Evolutionary conservation across 352 stramenopile species (phyloP).

Genomic region (Pythium sp.): DNA sequence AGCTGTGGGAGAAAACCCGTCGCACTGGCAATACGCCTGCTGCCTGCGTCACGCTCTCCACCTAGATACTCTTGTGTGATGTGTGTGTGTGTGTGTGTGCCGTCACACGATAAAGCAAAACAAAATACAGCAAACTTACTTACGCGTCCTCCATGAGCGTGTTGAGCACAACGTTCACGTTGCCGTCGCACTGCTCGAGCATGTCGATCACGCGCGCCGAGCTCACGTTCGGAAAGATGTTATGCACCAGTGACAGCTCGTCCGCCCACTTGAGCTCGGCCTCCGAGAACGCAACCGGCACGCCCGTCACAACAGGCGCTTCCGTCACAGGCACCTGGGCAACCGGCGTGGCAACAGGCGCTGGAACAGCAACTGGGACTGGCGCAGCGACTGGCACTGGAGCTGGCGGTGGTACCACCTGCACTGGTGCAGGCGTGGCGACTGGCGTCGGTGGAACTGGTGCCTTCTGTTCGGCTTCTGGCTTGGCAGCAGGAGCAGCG

Average conservation of each 20-base stretch:
- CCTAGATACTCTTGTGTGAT: neutral
- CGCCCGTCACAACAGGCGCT: slow-evolving; percentile 18
- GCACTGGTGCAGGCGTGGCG: slow-evolving; percentile 4
- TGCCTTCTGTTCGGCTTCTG: slow-evolving; percentile 19
- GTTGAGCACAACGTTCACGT: slow-evolving; percentile 77
- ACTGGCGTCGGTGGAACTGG: slow-evolving; percentile 8
- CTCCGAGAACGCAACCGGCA: slow-evolving; percentile 45
- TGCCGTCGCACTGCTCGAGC: slow-evolving; percentile 58
- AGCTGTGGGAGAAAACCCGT: neutral
- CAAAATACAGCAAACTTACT: neutral
- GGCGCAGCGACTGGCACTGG: slow-evolving; percentile 4
- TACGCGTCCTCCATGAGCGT: slow-evolving; percentile 58
- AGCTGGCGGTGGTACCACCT: slow-evolving; percentile 4
- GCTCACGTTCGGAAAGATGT: slow-evolving; percentile 63
- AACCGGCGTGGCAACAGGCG: neutral
- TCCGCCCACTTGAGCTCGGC: slow-evolving; percentile 71
- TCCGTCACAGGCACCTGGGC: slow-evolving; percentile 8
- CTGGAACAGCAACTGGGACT: slow-evolving; percentile 13
- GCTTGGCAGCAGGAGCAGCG: slow-evolving; percentile 5
- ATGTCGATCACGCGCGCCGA: slow-evolving; percentile 45
- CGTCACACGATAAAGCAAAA: neutral
- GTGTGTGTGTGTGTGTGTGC: neutral
- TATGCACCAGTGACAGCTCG: slow-evolving; percentile 55
- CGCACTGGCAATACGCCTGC: neutral
- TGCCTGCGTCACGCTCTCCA: neutral